Evolutionary conservation across 148 eudicot genomes (phyloP).

Genomic region (Rhododendron williamsianum): DNA sequence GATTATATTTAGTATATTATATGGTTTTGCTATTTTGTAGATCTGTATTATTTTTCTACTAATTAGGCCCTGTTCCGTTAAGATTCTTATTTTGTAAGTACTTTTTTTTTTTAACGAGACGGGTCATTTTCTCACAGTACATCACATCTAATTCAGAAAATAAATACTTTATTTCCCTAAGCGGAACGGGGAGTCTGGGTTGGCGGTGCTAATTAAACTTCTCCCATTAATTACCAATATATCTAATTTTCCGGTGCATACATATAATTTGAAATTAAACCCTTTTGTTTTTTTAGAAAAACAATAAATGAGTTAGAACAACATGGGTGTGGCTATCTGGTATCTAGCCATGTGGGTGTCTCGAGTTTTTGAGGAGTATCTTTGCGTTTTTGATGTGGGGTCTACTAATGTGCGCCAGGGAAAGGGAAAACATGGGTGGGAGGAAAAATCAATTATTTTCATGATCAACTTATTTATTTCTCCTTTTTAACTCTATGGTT

Average conservation of each 20-base stretch:
- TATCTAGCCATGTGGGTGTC: background rate
- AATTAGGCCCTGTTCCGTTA: background rate
- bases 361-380: background rate
- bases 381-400: background rate
- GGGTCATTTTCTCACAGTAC: no score
- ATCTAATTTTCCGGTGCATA: background rate
- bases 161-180: no score
- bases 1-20: no score
- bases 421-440: background rate
- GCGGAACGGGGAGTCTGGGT: background rate
- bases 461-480: background rate
- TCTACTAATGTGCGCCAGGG: background rate
- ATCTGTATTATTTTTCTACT: background rate
- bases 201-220: background rate
- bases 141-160: no score
- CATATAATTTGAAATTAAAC: background rate
- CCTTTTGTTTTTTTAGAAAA: background rate
- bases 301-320: background rate
- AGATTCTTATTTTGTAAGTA: background rate
- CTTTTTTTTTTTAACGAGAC: no score
- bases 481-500: background rate
- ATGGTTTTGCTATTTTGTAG: background rate
- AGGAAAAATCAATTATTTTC: background rate
- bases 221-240: no score
- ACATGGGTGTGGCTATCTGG: background rate